These are phyloP conservation scores for Fonsecaea multimorphosa DNA, from an alignment of 2,329 filamentous ascomycete genomes.

Conservation along the genomic window DNA sequence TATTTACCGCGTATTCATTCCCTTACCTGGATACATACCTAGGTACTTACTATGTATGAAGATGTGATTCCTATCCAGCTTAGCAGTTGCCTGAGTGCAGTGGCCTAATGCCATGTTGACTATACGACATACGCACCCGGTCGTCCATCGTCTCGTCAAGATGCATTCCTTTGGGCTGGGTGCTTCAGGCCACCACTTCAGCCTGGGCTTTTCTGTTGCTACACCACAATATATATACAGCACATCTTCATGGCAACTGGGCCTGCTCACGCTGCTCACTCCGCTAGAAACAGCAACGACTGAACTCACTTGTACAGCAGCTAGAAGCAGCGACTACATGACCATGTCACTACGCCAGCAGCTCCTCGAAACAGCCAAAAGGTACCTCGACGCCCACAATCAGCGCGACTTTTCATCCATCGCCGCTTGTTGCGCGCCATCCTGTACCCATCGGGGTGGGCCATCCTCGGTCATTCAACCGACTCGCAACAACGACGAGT, in stretches of 20 bases:
- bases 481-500: constrained; percentile 6
- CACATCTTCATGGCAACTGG: background rate
- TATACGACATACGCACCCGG: no score
- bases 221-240: background rate
- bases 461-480: background rate
- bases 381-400: constrained; percentile 1
- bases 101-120: no score
- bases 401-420: background rate
- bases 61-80: background rate
- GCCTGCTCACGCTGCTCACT: background rate
- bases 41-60: no score
- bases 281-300: background rate
- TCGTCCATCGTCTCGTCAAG: no score
- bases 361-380: background rate
- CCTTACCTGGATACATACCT: no score
- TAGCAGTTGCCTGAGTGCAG: background rate
- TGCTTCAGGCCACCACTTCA: background rate
- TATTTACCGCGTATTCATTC: no score
- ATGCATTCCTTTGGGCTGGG: no score
- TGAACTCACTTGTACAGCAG: background rate
- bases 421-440: background rate
- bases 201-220: background rate
- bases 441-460: constrained; percentile 1
- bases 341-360: background rate
- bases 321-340: background rate